Conservation (phyloP, 2,329 filamentous ascomycete genomes). For the Cordyceps cateniannulata region DNA sequence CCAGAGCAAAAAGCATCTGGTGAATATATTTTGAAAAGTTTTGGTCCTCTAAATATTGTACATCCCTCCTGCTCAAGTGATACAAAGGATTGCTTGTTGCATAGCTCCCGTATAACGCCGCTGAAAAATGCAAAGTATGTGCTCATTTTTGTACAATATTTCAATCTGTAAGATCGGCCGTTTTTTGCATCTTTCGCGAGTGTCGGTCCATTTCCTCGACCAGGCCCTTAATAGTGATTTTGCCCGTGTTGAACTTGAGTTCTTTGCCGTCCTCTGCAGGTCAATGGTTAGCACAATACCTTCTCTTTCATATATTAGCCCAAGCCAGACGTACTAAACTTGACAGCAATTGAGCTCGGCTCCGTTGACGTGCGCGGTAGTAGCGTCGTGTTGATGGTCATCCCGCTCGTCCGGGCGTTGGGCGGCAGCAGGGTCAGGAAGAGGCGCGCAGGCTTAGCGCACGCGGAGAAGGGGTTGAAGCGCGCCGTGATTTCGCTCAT, state of each 20-base stretch:
- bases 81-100: not conserved
- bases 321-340: slow-evolving; percentile 66
- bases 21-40: slow-evolving; percentile 11
- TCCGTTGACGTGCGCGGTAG: slow-evolving; percentile 64
- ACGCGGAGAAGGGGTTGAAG: slow-evolving; percentile 86
- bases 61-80: not conserved
- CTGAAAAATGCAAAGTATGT: slow-evolving; percentile 23
- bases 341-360: slow-evolving; percentile 64
- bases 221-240: slow-evolving; percentile 77
- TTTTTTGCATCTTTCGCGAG: slow-evolving; percentile 72
- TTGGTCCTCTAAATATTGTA: slow-evolving; percentile 6
- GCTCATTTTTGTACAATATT: slow-evolving; percentile 15
- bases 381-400: slow-evolving; percentile 72
- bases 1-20: not conserved
- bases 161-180: slow-evolving; percentile 65
- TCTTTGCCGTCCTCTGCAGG: slow-evolving; percentile 82
- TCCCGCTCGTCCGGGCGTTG: slow-evolving; percentile 63
- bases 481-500: slow-evolving; percentile 76
- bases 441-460: slow-evolving; percentile 75
- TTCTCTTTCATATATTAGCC: not conserved
- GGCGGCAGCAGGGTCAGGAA: slow-evolving; percentile 83
- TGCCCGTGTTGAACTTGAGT: slow-evolving; percentile 73
- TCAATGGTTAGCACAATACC: slow-evolving; percentile 18
- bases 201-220: slow-evolving; percentile 86
- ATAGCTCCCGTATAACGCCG: slow-evolving; percentile 23